Percentiles rank a stretch among this genome's conserved stretches.
Evolutionary conservation across 2,329 filamentous ascomycete genomes (phyloP).

Genomic region (Colletotrichum tabaci): DNA sequence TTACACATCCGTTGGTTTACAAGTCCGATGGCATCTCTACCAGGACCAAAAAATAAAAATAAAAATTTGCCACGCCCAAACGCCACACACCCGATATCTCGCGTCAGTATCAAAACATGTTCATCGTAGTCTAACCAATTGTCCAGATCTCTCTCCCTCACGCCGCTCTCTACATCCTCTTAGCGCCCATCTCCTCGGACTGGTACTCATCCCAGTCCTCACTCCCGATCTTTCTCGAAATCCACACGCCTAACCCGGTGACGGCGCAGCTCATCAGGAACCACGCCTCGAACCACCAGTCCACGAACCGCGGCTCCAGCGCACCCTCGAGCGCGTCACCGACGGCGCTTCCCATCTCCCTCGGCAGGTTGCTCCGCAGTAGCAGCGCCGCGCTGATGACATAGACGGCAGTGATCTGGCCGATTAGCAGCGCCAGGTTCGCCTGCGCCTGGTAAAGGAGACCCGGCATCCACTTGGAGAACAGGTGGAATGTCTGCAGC

Average conservation of each 20-base stretch:
- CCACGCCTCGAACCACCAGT: conserved; percentile 91
- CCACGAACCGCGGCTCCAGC: conserved; percentile 79
- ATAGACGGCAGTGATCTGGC: conserved; percentile 87
- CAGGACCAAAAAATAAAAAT: conserved; percentile 5
- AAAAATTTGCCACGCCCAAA: conserved; percentile 5
- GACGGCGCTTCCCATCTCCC: conserved; percentile 82
- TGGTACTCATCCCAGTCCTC: conserved; percentile 75
- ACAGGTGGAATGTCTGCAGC: conserved; percentile 87
- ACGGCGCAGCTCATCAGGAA: conserved; percentile 78
- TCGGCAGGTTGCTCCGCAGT: conserved; percentile 82
- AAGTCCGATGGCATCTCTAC: conserved; percentile 15
- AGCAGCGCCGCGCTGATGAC: conserved; percentile 86
- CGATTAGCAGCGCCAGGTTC: conserved; percentile 84
- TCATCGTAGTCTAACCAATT: background rate
- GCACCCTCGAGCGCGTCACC: conserved; percentile 84
- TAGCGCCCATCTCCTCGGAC: conserved; percentile 73
- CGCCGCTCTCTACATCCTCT: conserved; percentile 31
- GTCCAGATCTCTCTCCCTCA: background rate
- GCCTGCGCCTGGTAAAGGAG: conserved; percentile 82
- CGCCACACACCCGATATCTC: conserved; percentile 3
- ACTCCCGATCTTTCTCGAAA: conserved; percentile 73
- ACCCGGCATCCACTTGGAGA: conserved; percentile 80
- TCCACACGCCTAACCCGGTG: conserved; percentile 81
- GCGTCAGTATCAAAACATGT: conserved; percentile 16
- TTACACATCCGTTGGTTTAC: background rate